Evolutionary conservation across 352 stramenopile species (phyloP), one percentile per base, ranked within the genome.

Genomic region (Pythium apleroticum): DNA sequence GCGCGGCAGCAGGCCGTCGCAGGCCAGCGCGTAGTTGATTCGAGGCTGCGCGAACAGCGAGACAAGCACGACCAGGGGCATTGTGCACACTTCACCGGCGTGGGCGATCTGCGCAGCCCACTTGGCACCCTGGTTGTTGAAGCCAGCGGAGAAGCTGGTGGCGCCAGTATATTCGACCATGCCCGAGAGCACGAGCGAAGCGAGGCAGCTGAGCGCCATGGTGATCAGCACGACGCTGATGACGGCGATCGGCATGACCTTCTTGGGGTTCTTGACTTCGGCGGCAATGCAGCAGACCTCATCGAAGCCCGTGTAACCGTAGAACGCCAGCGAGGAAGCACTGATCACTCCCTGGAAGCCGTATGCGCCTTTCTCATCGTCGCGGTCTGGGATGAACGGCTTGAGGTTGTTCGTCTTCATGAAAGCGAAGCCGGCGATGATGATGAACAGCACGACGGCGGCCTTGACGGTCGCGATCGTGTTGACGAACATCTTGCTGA

Each of bases 281-380:
- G 80, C 84, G 15, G 89, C 86, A 17, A 98, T 63, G 68, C 90
- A 97, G 68, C 89, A 97, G 20, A 98, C 84, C 69, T 97, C 93
- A 73, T 98, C 95, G 69, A 97, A 98, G 17, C 95, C 95, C 20
- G 98, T 76, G 72, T 95, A 98, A 11, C 93, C 93, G 77, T 97
- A 98, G 76, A 98, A 98, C 12, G 87, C 91, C 22, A 84, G 85
- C 17, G 90, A 92, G 1, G 85, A 75, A 20, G 90, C 91, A 24
- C 75, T 80, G 57, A 97, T 78, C 43, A 98, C 74, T 30, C 86
- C 86, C 45, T 78, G 68, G 4, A 65, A 45, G 12, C 86, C 86
- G 33, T 74, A 86, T 5, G 68, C 49, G n/a, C 60, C 43, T 1
- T 35, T 14, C 58, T 72, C 68, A 4, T 63, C 65, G 17, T 61